Evolutionary conservation across 345 rosid genomes (phyloP).

Genomic region (Punica granatum): DNA sequence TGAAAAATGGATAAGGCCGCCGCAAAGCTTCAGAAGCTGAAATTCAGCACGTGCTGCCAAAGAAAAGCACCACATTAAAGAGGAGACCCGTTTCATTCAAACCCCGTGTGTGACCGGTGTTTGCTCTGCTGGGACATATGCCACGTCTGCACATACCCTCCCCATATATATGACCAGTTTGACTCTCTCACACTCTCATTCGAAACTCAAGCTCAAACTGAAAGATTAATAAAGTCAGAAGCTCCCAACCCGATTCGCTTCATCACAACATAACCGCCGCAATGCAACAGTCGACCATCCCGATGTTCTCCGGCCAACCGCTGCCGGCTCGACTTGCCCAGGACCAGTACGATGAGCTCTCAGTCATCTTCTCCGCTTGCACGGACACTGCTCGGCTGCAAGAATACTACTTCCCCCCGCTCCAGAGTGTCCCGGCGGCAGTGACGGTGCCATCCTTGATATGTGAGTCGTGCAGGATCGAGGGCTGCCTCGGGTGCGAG

Average conservation of each 20-base stretch:
- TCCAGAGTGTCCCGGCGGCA: slow-evolving; percentile 7
- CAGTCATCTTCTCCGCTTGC: slow-evolving; percentile 52
- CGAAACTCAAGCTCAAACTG: not conserved
- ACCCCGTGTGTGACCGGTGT: slow-evolving; percentile 25
- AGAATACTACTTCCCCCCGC: slow-evolving; percentile 1
- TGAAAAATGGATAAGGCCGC: slow-evolving; percentile 1
- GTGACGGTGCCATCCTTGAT: slow-evolving; percentile 25
- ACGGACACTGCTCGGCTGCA: not conserved
- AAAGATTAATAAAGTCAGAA: not conserved
- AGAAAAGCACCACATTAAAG: too few species aligned
- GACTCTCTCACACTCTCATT: not conserved
- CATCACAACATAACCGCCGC: slow-evolving; percentile 3
- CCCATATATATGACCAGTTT: slow-evolving; percentile 14
- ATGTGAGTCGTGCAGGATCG: slow-evolving; percentile 53
- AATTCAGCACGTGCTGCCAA: slow-evolving; percentile 6
- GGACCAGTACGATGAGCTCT: slow-evolving; percentile 45
- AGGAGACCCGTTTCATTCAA: not conserved
- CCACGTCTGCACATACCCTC: slow-evolving; percentile 3
- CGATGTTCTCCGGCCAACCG: slow-evolving; percentile 1
- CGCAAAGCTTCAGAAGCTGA: not conserved
- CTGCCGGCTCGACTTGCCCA: slow-evolving; percentile 22
- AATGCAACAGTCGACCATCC: not conserved
- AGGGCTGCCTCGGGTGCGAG: slow-evolving; percentile 71
- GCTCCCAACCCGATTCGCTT: not conserved
- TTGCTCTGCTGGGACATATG: slow-evolving; percentile 1